Evolutionary conservation across 495 filamentous ascomycete genomes (phyloP), one percentile per base, ranked within the genome.

Genomic region (Tetracladium marchalianum): DNA sequence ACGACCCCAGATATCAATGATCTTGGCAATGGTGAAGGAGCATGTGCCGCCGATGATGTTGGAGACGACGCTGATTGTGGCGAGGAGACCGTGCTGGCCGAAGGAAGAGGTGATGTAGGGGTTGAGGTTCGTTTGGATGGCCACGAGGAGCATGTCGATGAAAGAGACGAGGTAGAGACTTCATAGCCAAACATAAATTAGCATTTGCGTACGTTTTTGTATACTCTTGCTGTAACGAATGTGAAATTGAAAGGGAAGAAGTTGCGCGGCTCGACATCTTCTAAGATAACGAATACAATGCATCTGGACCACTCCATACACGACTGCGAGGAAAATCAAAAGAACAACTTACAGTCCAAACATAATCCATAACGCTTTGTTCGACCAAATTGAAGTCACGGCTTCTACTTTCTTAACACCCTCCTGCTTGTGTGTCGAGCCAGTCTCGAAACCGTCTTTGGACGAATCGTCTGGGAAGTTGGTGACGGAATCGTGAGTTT

Each of bases 1-100:
- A 43, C 66, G 58, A 39, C 75, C 78, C 64, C 70, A 78, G 4
- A 78, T 54, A 53, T 82, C 73, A 42, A 80, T 52, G 35, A 82
- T 61, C 49, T 79, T 77, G 15, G 77, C 76, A n/a, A 75, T 56
- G 1, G 79, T 69, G 18, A 81, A 62, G 31, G 68, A 72, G 13
- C 64, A 56, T 0, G 75, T 65, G 35, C 75, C 80, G 24, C 70
- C 72, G 24, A 83, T 65, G 44, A 82, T 55, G 18, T 49, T 57
- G 13, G 67, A 59, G 32, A 76, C 51, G 50, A 72, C 59, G 16
- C 51, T 45, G 12, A 37, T 42, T 37, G 19, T 45, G 16, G 36
- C 15, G 31, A 41, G 41, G 46, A 37, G 15, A 13, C 0, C 11
- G 10, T 47, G 38, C 32, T 41, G 37, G 5, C 16, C 31, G 12